A percentile compares a stretch with the other conserved stretches of the same genome.
phyloP scores from a whole-genome alignment of 805 yeast genomes.

The Hanseniaspora singularis region DNA sequence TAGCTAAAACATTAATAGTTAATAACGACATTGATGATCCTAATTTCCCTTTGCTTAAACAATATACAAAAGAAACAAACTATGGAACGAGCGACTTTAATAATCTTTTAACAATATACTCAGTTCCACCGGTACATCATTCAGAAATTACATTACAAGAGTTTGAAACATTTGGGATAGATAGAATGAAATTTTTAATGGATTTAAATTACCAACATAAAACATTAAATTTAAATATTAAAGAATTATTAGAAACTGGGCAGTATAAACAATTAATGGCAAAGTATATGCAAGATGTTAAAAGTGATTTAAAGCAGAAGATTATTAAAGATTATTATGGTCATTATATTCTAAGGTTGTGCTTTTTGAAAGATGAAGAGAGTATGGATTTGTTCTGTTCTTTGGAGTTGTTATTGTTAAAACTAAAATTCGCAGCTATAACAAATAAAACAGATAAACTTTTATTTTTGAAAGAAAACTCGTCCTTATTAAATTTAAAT shows the following conservation, averaged over 20 bases:
- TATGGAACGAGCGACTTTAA: conserved; percentile 37
- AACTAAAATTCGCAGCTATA: conserved; percentile 53
- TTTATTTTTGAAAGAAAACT: conserved; percentile 55
- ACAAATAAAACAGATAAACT: conserved; percentile 55
- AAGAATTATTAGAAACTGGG: conserved; percentile 46
- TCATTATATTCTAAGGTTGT: conserved; percentile 76
- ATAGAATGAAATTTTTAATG: conserved; percentile 66
- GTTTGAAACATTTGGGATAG: conserved; percentile 93
- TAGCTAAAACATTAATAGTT: conserved; percentile 5
- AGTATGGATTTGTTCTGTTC: conserved; percentile 65
- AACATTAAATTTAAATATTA: conserved; percentile 43
- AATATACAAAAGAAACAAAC: conserved; percentile 29
- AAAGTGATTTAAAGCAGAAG: conserved; percentile 27
- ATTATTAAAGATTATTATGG: conserved; percentile 75
- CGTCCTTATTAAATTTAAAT: conserved; percentile 29
- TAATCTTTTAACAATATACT: conserved; percentile 51
- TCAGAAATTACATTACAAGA: conserved; percentile 84
- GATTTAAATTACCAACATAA: conserved; percentile 70
- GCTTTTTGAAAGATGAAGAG: conserved; percentile 80
- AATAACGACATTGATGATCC: conserved; percentile 6
- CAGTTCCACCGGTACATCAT: conserved; percentile 47
- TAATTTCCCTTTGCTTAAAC: conserved; percentile 19
- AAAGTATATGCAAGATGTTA: conserved; percentile 46
- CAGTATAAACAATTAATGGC: conserved; percentile 52
- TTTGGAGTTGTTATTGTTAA: conserved; percentile 65